Evolutionary conservation across 2,329 filamentous ascomycete genomes (phyloP).

Genomic region (Scytalidium sp.): DNA sequence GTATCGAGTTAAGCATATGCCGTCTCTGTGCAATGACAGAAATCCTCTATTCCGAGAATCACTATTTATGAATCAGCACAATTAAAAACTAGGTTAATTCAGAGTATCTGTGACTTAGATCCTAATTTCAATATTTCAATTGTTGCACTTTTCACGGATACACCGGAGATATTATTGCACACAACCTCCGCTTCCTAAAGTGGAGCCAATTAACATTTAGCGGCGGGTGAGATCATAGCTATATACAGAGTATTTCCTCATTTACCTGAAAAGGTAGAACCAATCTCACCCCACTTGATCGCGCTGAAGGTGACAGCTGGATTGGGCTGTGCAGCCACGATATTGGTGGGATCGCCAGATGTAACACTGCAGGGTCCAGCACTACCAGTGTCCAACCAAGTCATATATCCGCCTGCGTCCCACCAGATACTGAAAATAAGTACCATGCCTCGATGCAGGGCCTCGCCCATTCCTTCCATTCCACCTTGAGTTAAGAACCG

Average conservation of each 20-base stretch:
- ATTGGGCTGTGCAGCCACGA: slow-evolving; percentile 42
- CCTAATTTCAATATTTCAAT: no score
- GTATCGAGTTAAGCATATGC: no score
- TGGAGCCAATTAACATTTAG: no score
- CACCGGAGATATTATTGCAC: no score
- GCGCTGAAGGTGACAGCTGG: slow-evolving; percentile 53
- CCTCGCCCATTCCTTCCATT: slow-evolving; percentile 49
- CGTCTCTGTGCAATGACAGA: no score
- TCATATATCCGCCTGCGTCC: slow-evolving; percentile 50
- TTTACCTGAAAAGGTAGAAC: slow-evolving; percentile 39
- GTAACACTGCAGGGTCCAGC: slow-evolving; percentile 52
- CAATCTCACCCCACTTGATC: slow-evolving; percentile 60
- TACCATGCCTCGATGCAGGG: slow-evolving; percentile 51
- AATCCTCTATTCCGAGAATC: no score
- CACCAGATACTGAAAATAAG: slow-evolving; percentile 55
- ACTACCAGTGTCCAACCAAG: slow-evolving; percentile 50
- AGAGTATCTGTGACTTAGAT: no score
- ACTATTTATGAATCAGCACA: no score
- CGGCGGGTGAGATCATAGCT: no score
- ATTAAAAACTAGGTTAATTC: no score
- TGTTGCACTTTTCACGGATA: no score
- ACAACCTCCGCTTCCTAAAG: no score
- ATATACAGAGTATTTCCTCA: not conserved
- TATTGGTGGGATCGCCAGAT: slow-evolving; percentile 48
- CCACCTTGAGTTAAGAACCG: slow-evolving; percentile 55